These are phyloP conservation scores for Dryas alaskensis DNA, from an alignment of 306 rosid species.

Conservation along the genomic window DNA sequence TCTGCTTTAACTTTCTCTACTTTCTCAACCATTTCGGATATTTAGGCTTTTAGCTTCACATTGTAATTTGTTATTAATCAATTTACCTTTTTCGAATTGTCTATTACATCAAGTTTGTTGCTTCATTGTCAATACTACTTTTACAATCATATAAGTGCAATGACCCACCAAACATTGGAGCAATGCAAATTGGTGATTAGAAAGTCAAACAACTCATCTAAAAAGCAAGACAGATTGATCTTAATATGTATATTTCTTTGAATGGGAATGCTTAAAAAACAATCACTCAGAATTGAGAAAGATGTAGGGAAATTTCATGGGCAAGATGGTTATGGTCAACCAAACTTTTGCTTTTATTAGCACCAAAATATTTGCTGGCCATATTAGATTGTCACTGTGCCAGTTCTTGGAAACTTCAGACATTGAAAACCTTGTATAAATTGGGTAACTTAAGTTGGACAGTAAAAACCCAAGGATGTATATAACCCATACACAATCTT, in stretches of 20 bases:
- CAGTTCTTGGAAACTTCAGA: no score
- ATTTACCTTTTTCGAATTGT: neutral
- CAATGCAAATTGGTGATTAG: neutral
- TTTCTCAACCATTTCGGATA: constrained; percentile 16
- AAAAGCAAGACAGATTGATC: neutral
- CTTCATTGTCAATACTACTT: neutral
- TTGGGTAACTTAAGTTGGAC: no score
- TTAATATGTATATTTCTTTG: neutral
- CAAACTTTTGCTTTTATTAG: no score
- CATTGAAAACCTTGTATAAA: no score
- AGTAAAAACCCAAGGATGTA: no score
- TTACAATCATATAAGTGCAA: neutral
- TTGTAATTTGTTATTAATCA: neutral
- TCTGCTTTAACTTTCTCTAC: neutral
- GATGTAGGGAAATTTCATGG: no score
- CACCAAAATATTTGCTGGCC: no score
- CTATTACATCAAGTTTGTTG: neutral
- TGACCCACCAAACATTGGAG: neutral
- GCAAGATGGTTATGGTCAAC: no score
- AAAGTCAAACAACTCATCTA: constrained; percentile 5
- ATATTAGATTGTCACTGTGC: no score
- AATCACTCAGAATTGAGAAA: no score
- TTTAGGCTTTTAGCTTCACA: constrained; percentile 14
- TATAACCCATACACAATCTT: no score
- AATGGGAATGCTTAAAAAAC: no score